Evolutionary conservation across 129 eudicot species (phyloP), one percentile per base, ranked within the genome.

Genomic region (Calendula officinalis): DNA sequence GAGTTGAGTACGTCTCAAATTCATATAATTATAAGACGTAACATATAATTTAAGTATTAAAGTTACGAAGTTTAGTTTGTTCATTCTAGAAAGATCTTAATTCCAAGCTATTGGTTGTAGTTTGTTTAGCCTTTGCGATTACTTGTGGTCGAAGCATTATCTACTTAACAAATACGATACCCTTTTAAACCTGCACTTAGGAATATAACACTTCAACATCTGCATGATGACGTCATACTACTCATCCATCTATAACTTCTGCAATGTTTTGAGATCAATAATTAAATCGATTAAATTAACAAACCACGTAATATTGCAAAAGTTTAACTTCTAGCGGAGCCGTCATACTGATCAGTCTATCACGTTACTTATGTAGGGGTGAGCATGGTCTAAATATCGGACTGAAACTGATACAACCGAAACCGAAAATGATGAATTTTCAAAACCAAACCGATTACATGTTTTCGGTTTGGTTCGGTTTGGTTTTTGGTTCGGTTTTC

Each of bases 131-230:
- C n/a, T 62, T 71, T 22, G 30, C 37, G 41, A 14, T 56, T 41
- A 41, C 10, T 0, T 40, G 39, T 62, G 14, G 55, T 55, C 77
- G 65, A 64, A 64, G 60, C 66, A 55, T 56, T 45, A 44, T 55
- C 35, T 73, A 39, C 72, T 73, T 73, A 55, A 55, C 52, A 34
- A 9, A n/a, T 73, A 73, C 71, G 77, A 64, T 64, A 64, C 77
- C 76, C 77, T 63, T 64, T 40, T 41, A 34, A 8, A 64, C 35
- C 13, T 38, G 5, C n/a, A 27, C n/a, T 36, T 33, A 17, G 17
- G 2, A n/a, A n/a, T n/a, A 65, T 15, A 14, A 1, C n/a, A 14
- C 16, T 14, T 16, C 5, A 36, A 40, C 64, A 56, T 12, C 0
- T n/a, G 27, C 5, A 62, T 44, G 41, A 38, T 39, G n/a, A 34